Conservation (phyloP, 768 basidiomycete species). For the Leccinum imitatum region DNA sequence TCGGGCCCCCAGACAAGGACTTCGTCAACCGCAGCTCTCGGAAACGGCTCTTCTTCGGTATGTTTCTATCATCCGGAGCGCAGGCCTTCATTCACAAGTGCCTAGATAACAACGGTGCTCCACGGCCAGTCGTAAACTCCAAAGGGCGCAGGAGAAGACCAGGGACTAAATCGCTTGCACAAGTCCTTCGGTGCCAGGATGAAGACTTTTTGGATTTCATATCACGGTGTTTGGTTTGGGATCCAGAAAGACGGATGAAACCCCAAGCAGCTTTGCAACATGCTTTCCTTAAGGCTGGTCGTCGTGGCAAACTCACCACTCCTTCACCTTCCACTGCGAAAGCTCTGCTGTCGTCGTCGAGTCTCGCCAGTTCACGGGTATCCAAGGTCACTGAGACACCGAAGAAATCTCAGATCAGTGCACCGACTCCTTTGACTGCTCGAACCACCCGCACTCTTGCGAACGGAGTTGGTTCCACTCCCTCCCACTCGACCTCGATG, state of each 20-base stretch:
- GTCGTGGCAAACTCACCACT: constrained; percentile 48
- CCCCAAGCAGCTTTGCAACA: constrained; percentile 91
- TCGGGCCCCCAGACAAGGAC: constrained; percentile 93
- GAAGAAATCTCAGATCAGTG: constrained; percentile 88
- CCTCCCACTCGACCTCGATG: constrained; percentile 55
- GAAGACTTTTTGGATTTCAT: constrained; percentile 97
- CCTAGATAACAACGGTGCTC: constrained; percentile 88
- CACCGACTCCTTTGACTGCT: constrained; percentile 84
- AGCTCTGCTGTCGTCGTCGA: constrained; percentile 58
- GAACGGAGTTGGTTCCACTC: constrained; percentile 56
- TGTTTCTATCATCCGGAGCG: constrained; percentile 19
- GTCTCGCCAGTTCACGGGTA: constrained; percentile 47
- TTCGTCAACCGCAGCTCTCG: constrained; percentile 92
- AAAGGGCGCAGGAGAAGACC: constrained; percentile 93
- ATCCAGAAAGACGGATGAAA: constrained; percentile 93
- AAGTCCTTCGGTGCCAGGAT: constrained; percentile 90
- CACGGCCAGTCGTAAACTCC: constrained; percentile 92
- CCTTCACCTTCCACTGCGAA: constrained; percentile 49
- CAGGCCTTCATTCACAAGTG: constrained; percentile 7
- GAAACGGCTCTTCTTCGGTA: constrained; percentile 95
- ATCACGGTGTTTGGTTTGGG: constrained; percentile 96
- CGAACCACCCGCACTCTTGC: constrained; percentile 58
- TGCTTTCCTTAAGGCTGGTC: constrained; percentile 76
- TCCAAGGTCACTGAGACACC: constrained; percentile 68
- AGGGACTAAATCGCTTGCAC: constrained; percentile 84